Evolutionary conservation across 2,329 filamentous ascomycete species (phyloP), one percentile per base, ranked within the genome.

Genomic region (Alternaria sp.): DNA sequence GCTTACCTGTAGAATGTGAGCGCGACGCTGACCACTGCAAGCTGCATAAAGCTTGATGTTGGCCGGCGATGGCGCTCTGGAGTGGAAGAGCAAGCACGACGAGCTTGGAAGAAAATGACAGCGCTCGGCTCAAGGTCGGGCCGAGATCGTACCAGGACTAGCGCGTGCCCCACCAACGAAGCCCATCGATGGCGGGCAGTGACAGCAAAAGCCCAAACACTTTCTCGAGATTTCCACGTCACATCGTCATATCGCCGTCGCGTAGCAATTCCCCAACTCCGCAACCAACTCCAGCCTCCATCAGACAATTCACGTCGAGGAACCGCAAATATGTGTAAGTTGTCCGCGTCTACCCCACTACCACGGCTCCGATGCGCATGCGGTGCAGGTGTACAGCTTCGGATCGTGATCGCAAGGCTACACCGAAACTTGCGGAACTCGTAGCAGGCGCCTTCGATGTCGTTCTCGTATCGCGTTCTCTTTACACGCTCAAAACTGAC

Each of bases 151-250:
- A 54, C 47, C 54, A 61, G 38, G 54, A 43, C 44, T 57, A 54
- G 59, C 64, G 44, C 44, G 14, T 69, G 71, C 72, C 72, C 71
- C 71, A 72, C 72, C 70, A 73, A 65, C 62, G 57, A 56, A 61
- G 65, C 57, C 54, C 63, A 56, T 62, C 61, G 58, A 63, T 60
- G 51, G 52, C 64, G 60, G 66, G 56, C 66, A 67, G 65, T 63
- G 64, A 60, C 62, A 61, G 59, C 63, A 62, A 64, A 63, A 67
- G 62, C 67, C 67, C 59, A 63, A 67, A 64, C 65, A 68, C 61
- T 51, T 59, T 57, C 57, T 54, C 62, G 60, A 56, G 44, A 38
- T 43, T 36, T 62, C 55, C 59, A 60, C 57, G 49, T 53, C 43
- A 55, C 46, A 48, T 43, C 47, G 28, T 16, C 51, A 44, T 20